Evolutionary conservation across 106 monocot species (phyloP), one percentile per base, ranked within the genome.

Genomic region (Acorus gramineus): DNA sequence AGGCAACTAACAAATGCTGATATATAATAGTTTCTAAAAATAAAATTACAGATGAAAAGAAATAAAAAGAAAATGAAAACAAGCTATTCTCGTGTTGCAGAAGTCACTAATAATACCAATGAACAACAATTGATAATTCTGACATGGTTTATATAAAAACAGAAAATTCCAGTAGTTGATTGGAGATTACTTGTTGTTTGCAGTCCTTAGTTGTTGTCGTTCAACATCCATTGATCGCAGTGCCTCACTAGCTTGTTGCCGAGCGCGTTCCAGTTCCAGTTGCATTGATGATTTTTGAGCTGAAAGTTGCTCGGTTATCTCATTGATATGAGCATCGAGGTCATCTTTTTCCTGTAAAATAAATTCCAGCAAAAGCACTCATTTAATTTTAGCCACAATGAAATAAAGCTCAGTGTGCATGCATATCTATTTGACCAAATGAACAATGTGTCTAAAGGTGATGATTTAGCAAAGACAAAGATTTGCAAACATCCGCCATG

Each of bases 271-370:
- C 51, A 87, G 53, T 64, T 96, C 96, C 52, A 87, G 77, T 48
- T 96, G 86, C 51, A 67, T 65, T 62, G 64, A 62, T 66, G 59
- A 50, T 66, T 83, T 82, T 50, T 84, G 81, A 58, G 61, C 66
- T 64, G 76, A 65, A 52, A 77, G 72, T 65, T 78, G 75, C 45
- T 87, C 87, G 64, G 73, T 65, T 74, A 74, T 79, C 44, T 61
- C 49, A 70, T 75, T 86, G 49, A 81, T 59, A 66, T 96, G 82
- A 63, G 67, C 82, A 81, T 96, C 96, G 47, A 91, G 62, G 66
- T 96, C 96, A 85, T 96, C 90, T 76, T 91, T 96, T 77, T 96
- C 96, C 96, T 95, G 55, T 10, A 11, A 49, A 62, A 53, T 66
- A 69, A 62, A 45, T 28, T 28, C 28, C 28, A 28, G 28, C 28